Conservation (phyloP, 2,329 filamentous ascomycete genomes). For the Nemania sp. region DNA sequence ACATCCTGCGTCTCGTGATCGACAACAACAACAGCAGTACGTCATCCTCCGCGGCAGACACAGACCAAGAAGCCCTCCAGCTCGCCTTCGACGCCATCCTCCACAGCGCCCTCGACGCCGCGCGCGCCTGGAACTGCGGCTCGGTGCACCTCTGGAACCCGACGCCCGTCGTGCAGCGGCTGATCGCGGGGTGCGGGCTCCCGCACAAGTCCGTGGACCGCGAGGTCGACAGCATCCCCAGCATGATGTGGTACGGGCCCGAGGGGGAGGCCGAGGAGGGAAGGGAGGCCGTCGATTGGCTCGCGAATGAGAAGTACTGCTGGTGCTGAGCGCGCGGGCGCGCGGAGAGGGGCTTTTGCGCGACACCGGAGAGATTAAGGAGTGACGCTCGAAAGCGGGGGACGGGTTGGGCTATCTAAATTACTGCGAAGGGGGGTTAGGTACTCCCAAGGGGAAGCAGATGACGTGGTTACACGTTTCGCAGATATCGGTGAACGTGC, state of each 20-base stretch:
- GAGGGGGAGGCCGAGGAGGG: constrained; percentile 54
- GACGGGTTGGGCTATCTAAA: not conserved
- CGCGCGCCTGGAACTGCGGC: constrained; percentile 75
- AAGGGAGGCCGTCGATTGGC: constrained; percentile 73
- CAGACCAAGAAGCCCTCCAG: constrained; percentile 55
- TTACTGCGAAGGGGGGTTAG: not conserved
- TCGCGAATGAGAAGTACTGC: constrained; percentile 80
- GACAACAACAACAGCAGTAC: constrained; percentile 59
- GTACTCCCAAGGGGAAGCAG: not conserved
- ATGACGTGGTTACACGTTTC: not conserved
- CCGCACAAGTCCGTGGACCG: constrained; percentile 65
- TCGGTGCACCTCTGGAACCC: constrained; percentile 89
- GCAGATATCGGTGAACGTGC: not conserved
- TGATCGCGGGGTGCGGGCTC: constrained; percentile 63
- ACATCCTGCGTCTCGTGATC: constrained; percentile 76
- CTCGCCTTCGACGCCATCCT: constrained; percentile 73
- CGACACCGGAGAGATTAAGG: not conserved
- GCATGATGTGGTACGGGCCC: constrained; percentile 77
- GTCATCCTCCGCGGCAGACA: not conserved
- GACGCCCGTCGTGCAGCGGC: constrained; percentile 60
- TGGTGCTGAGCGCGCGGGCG: constrained; percentile 71
- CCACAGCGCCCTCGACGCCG: constrained; percentile 75
- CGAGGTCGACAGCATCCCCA: constrained; percentile 75
- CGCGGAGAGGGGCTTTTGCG: no score
- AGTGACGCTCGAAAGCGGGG: not conserved